Percentiles rank a stretch among this genome's conserved stretches.
These are phyloP conservation scores for Thuidium tamariscinum DNA, from an alignment of 225 moss, liverwort and hornwort species.

Conservation along the genomic window DNA sequence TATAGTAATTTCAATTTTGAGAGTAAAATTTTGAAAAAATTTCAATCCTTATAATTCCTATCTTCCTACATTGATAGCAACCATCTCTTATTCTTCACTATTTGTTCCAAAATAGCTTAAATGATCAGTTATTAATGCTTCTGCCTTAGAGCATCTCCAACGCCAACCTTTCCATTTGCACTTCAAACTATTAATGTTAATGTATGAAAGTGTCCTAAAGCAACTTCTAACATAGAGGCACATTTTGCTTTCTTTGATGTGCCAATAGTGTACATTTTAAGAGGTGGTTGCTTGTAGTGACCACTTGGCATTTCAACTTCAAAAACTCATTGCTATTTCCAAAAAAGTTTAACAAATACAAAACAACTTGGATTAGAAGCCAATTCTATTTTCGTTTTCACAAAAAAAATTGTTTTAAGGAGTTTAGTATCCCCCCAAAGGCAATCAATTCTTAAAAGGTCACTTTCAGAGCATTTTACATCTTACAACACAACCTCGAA, in stretches of 20 bases:
- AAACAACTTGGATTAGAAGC: not conserved
- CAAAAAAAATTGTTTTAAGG: not conserved
- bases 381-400: not conserved
- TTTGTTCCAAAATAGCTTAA: too few relatives aligned
- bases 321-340: accelerated
- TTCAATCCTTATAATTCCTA: too few relatives aligned
- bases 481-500: not conserved
- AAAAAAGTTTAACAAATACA: not conserved
- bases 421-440: accelerated
- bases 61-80: too few relatives aligned
- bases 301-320: not conserved
- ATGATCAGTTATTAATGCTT: too few relatives aligned
- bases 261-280: accelerated
- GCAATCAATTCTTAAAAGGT: not conserved
- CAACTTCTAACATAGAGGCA: too few relatives aligned
- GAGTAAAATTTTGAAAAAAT: too few relatives aligned
- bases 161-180: too few relatives aligned
- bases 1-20: too few relatives aligned
- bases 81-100: too few relatives aligned
- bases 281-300: accelerated
- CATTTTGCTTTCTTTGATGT: not conserved
- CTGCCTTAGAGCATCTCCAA: too few relatives aligned
- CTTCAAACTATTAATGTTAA: too few relatives aligned
- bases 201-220: too few relatives aligned
- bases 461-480: not conserved